Percentiles rank a stretch among this genome's conserved stretches.
Conservation (phyloP, 352 stramenopile genomes). For the Pilasporangium apinafurcum region DNA sequence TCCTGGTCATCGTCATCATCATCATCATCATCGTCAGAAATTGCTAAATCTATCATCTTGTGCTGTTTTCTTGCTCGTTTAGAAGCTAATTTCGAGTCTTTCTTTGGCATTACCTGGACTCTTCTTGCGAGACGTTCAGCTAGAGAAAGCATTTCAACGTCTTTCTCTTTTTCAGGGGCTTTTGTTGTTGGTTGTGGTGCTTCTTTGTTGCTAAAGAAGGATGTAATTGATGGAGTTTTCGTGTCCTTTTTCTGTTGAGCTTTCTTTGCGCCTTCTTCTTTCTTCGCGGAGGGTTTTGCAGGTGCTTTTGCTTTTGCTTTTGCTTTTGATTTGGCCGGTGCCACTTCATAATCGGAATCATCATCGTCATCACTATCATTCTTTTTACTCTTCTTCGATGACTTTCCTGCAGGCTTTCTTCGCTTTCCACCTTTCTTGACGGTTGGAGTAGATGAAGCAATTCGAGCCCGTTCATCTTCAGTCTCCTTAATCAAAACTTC, state of each 20-base stretch:
- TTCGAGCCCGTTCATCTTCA: slow-evolving; percentile 43
- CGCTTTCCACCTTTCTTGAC: slow-evolving; percentile 41
- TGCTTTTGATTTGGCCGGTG: slow-evolving; percentile 9
- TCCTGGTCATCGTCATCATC: slow-evolving; percentile 10
- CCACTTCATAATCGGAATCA: slow-evolving; percentile 61
- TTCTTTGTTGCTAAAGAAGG: slow-evolving; percentile 45
- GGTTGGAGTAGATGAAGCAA: slow-evolving; percentile 53
- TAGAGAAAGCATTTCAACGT: slow-evolving; percentile 69
- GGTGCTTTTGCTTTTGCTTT: slow-evolving; percentile 37
- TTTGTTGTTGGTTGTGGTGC: slow-evolving; percentile 20
- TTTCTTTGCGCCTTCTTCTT: slow-evolving; percentile 16
- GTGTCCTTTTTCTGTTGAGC: slow-evolving; percentile 22
- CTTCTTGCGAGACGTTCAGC: slow-evolving; percentile 58
- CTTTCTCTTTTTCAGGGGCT: slow-evolving; percentile 12
- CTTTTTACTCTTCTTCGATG: slow-evolving; percentile 35
- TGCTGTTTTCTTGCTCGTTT: slow-evolving; percentile 14
- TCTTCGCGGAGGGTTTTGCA: slow-evolving; percentile 12
- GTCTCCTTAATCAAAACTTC: slow-evolving; percentile 66
- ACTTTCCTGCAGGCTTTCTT: slow-evolving; percentile 38
- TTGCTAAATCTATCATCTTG: slow-evolving; percentile 33
- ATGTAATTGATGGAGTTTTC: slow-evolving; percentile 21
- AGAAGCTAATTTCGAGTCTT: slow-evolving; percentile 14
- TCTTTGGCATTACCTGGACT: slow-evolving; percentile 40
- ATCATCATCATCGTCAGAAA: slow-evolving; percentile 31
- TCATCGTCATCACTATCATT: slow-evolving; percentile 35